Evolutionary conservation across 2,329 filamentous ascomycete species (phyloP).

Genomic region (Neopestalotiopsis sp.): DNA sequence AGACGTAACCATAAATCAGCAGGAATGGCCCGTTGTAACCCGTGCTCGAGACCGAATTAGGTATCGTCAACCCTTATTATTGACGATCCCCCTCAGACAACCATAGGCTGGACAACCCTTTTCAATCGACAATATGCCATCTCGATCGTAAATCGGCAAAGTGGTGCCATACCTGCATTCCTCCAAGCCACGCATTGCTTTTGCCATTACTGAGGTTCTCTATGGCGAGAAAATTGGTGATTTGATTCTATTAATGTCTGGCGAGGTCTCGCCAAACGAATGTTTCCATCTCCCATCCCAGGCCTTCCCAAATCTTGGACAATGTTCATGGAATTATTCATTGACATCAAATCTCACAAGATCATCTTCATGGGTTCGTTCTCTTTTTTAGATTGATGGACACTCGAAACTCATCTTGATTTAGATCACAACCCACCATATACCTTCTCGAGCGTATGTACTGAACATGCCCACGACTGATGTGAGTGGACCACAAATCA

Average conservation of each 20-base stretch:
- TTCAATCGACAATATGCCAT: neutral
- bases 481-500: neutral
- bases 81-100: neutral
- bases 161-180: slow-evolving; percentile 7
- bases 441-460: neutral
- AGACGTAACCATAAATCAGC: neutral
- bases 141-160: neutral
- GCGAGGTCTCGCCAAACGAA: neutral
- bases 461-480: neutral
- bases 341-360: neutral
- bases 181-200: slow-evolving; percentile 17
- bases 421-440: neutral
- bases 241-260: neutral
- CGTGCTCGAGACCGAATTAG: too few species aligned
- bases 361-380: neutral
- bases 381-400: neutral
- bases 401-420: neutral
- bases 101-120: neutral
- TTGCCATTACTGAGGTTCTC: slow-evolving; percentile 7
- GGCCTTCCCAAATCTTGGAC: neutral
- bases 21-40: neutral
- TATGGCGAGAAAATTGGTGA: neutral
- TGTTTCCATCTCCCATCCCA: neutral
- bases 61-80: neutral
- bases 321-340: neutral